Conservation (phyloP, 2,329 filamentous ascomycete species). For the Sporothrix variecibatus region DNA sequence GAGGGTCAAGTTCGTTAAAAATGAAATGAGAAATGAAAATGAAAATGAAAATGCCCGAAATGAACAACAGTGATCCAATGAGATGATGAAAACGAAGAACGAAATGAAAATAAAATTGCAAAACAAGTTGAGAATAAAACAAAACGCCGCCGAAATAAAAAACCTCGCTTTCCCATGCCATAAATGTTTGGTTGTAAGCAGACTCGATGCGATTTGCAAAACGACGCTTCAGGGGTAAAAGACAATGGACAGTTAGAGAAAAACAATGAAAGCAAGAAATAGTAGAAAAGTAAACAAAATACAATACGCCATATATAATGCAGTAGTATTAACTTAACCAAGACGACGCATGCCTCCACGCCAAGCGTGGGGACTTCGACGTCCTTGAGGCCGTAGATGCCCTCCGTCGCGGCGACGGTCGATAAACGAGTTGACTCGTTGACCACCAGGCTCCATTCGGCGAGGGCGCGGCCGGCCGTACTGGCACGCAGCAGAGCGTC, state of each 20-base stretch:
- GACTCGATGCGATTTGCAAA: background rate
- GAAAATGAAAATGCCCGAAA: background rate
- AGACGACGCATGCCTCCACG: slow-evolving; percentile 56
- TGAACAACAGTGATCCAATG: background rate
- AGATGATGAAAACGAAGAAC: background rate
- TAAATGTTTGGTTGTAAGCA: slow-evolving; percentile 18
- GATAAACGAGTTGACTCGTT: slow-evolving; percentile 79
- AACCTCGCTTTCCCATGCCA: slow-evolving; percentile 26
- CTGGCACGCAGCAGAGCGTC: slow-evolving; percentile 49
- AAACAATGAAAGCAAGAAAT: background rate
- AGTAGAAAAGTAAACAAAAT: background rate
- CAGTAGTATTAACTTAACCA: slow-evolving; percentile 6
- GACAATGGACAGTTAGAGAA: background rate
- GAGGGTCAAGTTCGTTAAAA: background rate
- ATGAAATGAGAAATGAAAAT: background rate
- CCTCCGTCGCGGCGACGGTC: slow-evolving; percentile 75
- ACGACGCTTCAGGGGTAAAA: slow-evolving; percentile 2
- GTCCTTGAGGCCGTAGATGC: slow-evolving; percentile 63
- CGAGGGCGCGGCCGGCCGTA: slow-evolving; percentile 72
- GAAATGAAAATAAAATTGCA: background rate
- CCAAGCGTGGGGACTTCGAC: slow-evolving; percentile 70
- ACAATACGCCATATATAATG: background rate
- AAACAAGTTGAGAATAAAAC: background rate
- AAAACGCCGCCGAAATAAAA: slow-evolving; percentile 16
- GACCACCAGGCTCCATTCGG: slow-evolving; percentile 75